Evolutionary conservation across 1,284 basidiomycete genomes (phyloP), one percentile per base, ranked within the genome.

Genomic region (Tranzscheliella williamsii): DNA sequence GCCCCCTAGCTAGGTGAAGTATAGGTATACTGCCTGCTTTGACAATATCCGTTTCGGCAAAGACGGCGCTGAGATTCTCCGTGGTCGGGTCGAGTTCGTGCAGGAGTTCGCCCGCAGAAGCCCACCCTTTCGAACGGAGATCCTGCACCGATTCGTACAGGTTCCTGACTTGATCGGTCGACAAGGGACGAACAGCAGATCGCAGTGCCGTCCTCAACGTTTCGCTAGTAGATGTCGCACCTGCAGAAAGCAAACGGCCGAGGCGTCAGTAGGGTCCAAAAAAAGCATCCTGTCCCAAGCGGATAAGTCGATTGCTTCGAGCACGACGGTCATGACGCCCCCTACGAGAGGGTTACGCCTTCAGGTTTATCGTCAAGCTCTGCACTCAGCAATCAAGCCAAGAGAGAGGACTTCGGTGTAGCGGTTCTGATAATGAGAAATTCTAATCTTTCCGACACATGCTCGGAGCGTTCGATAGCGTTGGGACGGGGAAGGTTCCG

Each of bases 351-450:
- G 52, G 34, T 11, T 33, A 55, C 47, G 52, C 49, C 58, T 55
- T 62, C 58, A 63, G 60, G 41, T 26, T 49, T 56, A 46, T 63
- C 60, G 53, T 54, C 60, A 56, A 56, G 48, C 45, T 49, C 45
- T 42, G 31, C 24, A 38, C 36, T 18, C 49, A 46, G 49, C 60
- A 53, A 23, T 62, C 58, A 55, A 62, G 52, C 48, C 45, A 31
- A n/a, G 35, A 44, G 33, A 48, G 43, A 48, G 46, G 34, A 42
- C 51, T 62, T 61, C 50, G 37, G 60, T 52, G 48, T 63, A 63
- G 60, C 60, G 60, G 60, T 63, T 63, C 60, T 63, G 60, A 56
- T 48, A 45, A 45, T 50, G 39, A 45, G 52, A 48, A 44, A 44
- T 44, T 55, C 45, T 63, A 63, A 63, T 63, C 60, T 50, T 39